These are phyloP conservation scores for Casuarina glauca DNA, from an alignment of 306 rosid species.

Conservation along the genomic window DNA sequence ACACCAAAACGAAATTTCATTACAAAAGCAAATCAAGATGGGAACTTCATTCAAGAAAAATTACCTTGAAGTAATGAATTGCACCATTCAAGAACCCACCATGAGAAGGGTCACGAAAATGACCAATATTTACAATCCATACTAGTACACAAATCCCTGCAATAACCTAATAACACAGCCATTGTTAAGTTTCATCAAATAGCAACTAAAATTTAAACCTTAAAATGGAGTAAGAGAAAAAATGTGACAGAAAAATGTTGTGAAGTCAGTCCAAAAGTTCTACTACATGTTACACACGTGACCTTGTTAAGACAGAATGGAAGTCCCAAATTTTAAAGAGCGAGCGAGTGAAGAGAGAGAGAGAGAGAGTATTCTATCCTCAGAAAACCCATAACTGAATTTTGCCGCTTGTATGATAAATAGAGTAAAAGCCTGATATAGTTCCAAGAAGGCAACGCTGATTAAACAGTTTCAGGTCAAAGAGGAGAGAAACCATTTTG, in stretches of 20 bases:
- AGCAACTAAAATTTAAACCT: not conserved
- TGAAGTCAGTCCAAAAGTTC: not conserved
- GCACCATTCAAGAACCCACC: slow-evolving; percentile 96
- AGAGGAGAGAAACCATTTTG: not conserved
- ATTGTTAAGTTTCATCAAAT: slow-evolving; percentile 20
- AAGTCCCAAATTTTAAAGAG: not conserved
- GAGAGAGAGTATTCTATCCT: not conserved
- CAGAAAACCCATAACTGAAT: not conserved
- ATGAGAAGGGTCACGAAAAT: slow-evolving; percentile 97
- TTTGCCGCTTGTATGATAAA: not conserved
- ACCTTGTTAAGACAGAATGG: not conserved
- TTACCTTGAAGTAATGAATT: slow-evolving; percentile 97
- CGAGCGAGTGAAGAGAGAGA: not conserved
- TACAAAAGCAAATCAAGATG: not conserved
- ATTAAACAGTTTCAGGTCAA: not conserved
- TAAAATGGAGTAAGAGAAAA: not conserved
- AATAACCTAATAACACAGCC: slow-evolving; percentile 66
- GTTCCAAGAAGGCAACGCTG: slow-evolving; percentile 7
- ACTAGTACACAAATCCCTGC: slow-evolving; percentile 94
- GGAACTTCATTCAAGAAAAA: slow-evolving; percentile 21
- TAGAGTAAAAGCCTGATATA: slow-evolving; percentile 16
- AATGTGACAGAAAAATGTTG: not conserved
- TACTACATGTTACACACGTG: not conserved
- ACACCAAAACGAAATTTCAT: slow-evolving; percentile 15
- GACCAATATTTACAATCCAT: slow-evolving; percentile 98